These are phyloP conservation scores for Polytrichum commune DNA, from an alignment of 225 moss, liverwort and hornwort species.

Conservation along the genomic window DNA sequence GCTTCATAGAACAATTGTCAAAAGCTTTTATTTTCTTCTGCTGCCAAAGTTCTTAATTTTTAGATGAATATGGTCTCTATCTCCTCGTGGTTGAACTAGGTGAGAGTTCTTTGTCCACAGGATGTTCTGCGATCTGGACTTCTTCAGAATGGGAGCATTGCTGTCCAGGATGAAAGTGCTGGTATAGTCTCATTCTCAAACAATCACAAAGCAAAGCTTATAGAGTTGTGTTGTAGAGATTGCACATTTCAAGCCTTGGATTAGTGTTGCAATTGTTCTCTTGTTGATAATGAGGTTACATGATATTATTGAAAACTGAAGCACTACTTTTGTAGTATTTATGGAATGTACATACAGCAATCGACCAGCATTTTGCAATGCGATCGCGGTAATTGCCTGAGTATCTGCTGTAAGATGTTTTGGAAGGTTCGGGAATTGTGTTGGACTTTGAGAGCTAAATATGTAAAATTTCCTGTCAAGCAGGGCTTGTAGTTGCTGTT, in stretches of 20 bases:
- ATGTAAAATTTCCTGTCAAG: constrained; percentile 3
- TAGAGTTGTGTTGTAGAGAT: too few relatives aligned
- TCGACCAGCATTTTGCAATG: too few relatives aligned
- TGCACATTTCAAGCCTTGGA: too few relatives aligned
- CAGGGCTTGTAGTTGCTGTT: constrained; percentile 68
- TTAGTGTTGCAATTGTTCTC: too few relatives aligned
- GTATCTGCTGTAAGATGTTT: too few relatives aligned
- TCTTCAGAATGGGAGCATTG: constrained; percentile 65
- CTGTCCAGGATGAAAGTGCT: constrained; percentile 85
- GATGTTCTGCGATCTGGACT: constrained; percentile 72
- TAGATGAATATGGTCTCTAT: background rate
- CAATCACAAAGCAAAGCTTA: too few relatives aligned
- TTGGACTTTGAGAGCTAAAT: background rate
- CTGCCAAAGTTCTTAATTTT: background rate
- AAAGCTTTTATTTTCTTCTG: background rate
- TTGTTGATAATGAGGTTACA: too few relatives aligned
- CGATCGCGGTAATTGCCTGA: too few relatives aligned
- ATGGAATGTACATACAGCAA: too few relatives aligned
- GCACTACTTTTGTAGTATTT: too few relatives aligned
- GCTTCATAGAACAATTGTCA: constrained; percentile 2
- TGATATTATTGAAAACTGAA: too few relatives aligned
- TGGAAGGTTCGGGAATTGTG: background rate
- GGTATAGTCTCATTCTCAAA: constrained; percentile 15
- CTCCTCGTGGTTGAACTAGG: background rate
- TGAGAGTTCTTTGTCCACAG: constrained; percentile 19